Evolutionary conservation across 169 alveolate genomes (phyloP).

Genomic region (Perkinsus chesapeaki): DNA sequence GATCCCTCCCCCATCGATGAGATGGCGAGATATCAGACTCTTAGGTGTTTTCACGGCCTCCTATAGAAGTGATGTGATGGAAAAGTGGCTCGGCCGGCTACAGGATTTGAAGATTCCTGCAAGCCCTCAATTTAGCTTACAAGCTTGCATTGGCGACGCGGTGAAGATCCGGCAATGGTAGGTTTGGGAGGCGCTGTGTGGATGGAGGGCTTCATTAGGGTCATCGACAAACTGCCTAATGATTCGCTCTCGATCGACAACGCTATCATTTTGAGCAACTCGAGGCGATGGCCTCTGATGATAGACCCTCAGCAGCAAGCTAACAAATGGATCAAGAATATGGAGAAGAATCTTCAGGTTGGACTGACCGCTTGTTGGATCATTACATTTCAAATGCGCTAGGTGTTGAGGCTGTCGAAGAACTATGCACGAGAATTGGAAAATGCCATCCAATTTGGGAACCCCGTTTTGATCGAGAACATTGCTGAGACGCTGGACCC

Average conservation of each 20-base stretch:
- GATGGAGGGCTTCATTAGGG: not conserved
- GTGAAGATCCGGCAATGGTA: slow-evolving; percentile 81
- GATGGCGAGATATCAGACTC: too few relatives aligned
- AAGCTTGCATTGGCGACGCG: slow-evolving; percentile 70
- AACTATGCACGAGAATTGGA: slow-evolving; percentile 69
- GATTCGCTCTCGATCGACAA: slow-evolving; percentile 62
- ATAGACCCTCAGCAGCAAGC: slow-evolving; percentile 72
- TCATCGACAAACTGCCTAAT: slow-evolving; percentile 59
- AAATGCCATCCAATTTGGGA: slow-evolving; percentile 75
- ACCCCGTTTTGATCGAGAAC: slow-evolving; percentile 83
- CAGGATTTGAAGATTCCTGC: slow-evolving; percentile 53
- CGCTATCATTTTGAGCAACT: slow-evolving; percentile 57
- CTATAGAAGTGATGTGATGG: slow-evolving; percentile 60
- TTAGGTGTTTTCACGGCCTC: slow-evolving; percentile 73
- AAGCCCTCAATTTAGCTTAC: slow-evolving; percentile 48
- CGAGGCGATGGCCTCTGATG: slow-evolving; percentile 56
- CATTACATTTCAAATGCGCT: slow-evolving; percentile 49
- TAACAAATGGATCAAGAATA: slow-evolving; percentile 55
- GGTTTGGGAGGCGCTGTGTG: not conserved
- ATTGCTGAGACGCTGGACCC: slow-evolving; percentile 91
- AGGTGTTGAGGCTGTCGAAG: slow-evolving; percentile 61
- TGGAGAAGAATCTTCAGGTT: slow-evolving; percentile 41
- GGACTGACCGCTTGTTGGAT: slow-evolving; percentile 59
- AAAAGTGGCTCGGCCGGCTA: slow-evolving; percentile 52
- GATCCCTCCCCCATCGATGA: too few relatives aligned